A percentile compares a stretch with the other conserved stretches of the same genome.
Conservation (phyloP, 208 protist species). For the Leishmania amazonensis region DNA sequence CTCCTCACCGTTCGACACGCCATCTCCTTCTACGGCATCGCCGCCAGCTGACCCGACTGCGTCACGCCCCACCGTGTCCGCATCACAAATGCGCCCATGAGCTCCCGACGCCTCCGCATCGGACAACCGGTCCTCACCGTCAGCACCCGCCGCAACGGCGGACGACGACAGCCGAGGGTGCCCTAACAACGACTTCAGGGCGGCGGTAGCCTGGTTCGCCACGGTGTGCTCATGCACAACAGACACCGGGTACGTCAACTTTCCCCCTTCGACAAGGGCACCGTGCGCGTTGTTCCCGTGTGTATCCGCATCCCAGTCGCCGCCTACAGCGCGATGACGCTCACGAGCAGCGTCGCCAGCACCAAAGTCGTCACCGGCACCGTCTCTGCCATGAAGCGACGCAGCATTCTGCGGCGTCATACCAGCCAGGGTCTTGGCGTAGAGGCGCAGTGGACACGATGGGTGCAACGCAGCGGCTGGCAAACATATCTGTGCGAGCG, state of each 20-base stretch:
- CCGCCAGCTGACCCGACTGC: not conserved
- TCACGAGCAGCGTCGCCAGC: not conserved
- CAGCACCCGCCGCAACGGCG: not conserved
- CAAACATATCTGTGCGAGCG: not conserved
- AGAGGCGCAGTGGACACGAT: not conserved
- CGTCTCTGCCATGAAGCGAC: not conserved
- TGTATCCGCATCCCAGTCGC: not conserved
- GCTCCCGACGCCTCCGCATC: not conserved
- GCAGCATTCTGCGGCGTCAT: not conserved
- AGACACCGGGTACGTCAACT: constrained; percentile 1
- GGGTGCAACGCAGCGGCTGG: not conserved
- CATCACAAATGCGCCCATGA: not conserved
- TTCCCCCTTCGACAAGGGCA: not conserved
- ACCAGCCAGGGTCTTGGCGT: not conserved
- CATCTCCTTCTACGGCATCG: not conserved
- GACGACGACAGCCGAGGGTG: not conserved
- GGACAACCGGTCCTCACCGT: not conserved
- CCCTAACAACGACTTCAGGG: not conserved
- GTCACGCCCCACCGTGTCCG: not conserved
- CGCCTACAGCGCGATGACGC: not conserved
- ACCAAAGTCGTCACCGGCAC: not conserved
- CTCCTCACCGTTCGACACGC: constrained; percentile 29
- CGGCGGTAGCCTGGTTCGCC: constrained; percentile 5
- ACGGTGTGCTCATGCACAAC: not conserved
- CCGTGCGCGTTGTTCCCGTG: not conserved